These are phyloP conservation scores for Solanum tarijense DNA, from an alignment of 257 asterid species.

Conservation along the genomic window DNA sequence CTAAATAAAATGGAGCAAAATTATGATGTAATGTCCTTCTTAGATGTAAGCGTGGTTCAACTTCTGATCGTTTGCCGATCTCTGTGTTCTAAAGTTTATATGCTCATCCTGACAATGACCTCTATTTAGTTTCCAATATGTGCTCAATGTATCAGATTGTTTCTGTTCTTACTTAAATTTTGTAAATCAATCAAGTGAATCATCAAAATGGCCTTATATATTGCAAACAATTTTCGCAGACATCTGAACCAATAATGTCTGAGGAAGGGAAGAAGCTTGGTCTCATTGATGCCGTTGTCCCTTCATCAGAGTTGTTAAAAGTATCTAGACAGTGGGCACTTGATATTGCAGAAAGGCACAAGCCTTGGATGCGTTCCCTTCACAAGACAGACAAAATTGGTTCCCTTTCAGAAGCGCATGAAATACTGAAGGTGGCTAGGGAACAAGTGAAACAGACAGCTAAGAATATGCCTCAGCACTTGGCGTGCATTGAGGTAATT, in stretches of 20 bases:
- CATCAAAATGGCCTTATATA: not conserved
- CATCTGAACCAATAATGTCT: conserved; percentile 54
- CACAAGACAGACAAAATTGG: conserved; percentile 76
- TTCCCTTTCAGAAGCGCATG: conserved; percentile 60
- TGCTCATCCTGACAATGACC: not conserved
- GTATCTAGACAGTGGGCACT: conserved; percentile 80
- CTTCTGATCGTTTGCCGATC: not conserved
- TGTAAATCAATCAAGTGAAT: not conserved
- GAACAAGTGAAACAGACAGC: conserved; percentile 58
- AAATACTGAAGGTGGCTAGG: conserved; percentile 46
- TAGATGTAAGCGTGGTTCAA: not conserved
- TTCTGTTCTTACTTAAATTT: not conserved
- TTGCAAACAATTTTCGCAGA: conserved; percentile 25
- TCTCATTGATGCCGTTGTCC: conserved; percentile 73
- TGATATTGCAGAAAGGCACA: conserved; percentile 58
- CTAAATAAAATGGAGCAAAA: not conserved
- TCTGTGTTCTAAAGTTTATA: not conserved
- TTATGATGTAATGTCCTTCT: not conserved
- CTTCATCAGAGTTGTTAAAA: conserved; percentile 58
- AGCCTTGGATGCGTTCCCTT: conserved; percentile 86
- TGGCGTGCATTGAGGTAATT: conserved; percentile 78
- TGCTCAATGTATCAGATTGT: not conserved
- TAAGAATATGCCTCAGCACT: conserved; percentile 81
- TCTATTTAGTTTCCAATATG: not conserved
- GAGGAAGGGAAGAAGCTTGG: conserved; percentile 91